Evolutionary conservation across 805 yeast genomes (phyloP).

Genomic region (Blastobotrys mokoenaii): DNA sequence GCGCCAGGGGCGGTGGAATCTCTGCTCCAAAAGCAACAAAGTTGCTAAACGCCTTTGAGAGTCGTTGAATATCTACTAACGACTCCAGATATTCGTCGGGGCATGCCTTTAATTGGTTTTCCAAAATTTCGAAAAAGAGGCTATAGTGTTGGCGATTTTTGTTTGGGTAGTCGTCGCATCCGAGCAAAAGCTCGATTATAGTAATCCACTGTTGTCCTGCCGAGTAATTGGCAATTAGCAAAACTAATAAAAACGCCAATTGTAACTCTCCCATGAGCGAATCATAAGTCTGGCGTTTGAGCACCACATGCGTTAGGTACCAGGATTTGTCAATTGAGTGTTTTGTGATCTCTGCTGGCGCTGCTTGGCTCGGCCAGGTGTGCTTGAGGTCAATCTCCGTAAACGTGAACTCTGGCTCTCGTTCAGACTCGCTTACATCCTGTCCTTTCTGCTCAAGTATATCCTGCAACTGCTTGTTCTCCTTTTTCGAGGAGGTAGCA

Average conservation of each 20-base stretch:
- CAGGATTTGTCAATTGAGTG: slow-evolving; percentile 55
- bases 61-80: slow-evolving; percentile 20
- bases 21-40: too few species aligned
- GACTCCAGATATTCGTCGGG: slow-evolving; percentile 39
- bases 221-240: slow-evolving; percentile 54
- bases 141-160: slow-evolving; percentile 24
- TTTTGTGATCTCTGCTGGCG: slow-evolving; percentile 37
- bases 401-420: slow-evolving; percentile 33
- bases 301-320: slow-evolving; percentile 37
- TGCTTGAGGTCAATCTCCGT: slow-evolving; percentile 36
- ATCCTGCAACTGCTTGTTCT: slow-evolving; percentile 34
- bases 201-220: slow-evolving; percentile 58
- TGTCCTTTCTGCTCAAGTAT: slow-evolving; percentile 29
- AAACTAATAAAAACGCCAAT: slow-evolving; percentile 39
- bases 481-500: slow-evolving; percentile 40
- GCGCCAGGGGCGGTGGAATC: too few species aligned
- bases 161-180: slow-evolving; percentile 27
- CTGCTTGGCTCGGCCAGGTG: slow-evolving; percentile 31
- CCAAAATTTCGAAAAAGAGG: slow-evolving; percentile 28
- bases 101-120: slow-evolving; percentile 32
- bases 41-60: background rate
- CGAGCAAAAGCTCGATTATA: slow-evolving; percentile 37
- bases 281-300: slow-evolving; percentile 21
- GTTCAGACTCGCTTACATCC: slow-evolving; percentile 16
- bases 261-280: slow-evolving; percentile 46